Base-by-base conservation (phyloP, 768 basidiomycete genomes). In the Tylopilus vinaceipallidus region DNA sequence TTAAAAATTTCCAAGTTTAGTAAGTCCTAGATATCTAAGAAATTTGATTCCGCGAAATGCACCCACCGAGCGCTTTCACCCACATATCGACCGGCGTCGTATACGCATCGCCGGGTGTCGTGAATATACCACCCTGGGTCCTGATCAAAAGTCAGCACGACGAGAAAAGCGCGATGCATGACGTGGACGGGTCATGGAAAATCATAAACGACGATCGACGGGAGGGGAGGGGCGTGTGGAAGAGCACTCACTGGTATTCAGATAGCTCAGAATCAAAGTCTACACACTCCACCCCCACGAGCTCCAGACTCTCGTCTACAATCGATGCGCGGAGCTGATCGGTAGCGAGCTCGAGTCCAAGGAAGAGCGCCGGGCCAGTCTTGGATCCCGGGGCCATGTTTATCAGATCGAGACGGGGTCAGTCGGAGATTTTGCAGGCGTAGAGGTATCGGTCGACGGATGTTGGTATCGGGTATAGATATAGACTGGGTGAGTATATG, bases 21-120 rank as follows among this genome's bases (percentile, higher is more conserved):
- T 69, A 54, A 54, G 58, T 47, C 30, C 51, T 66, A 64, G 67
- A 64, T 68, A 66, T 63, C 59, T 56, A 68, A 74, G 75, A 80
- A 76, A 73, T 75, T 81, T 82, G 82, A 71, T 84, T 82, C 80
- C 82, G 81, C 71, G 52, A 55, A 42, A 43, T 29, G 35, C 37
- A 42, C 52, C 48, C 66, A 90, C 91, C 91, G 42, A 93, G 78
- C 14, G 78, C 86, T 65, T 88, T 90, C 47, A 91, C 82, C 90
- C 90, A 92, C 87, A 92, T 90, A 61, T 93, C 90, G 39, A 93
- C 79, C 2, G 91, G 90, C 7, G 90, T 91, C 33, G 88, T 91
- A 63, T 87, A 91, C 20, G 88, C 88, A 67, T 92, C 89, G 26
- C 88, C 88, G 4, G 87, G 86, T 0, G 87, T 88, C 37, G 87